Evolutionary conservation across 495 filamentous ascomycete genomes (phyloP).

Genomic region (Aspergillus sclerotiicarbonarius): DNA sequence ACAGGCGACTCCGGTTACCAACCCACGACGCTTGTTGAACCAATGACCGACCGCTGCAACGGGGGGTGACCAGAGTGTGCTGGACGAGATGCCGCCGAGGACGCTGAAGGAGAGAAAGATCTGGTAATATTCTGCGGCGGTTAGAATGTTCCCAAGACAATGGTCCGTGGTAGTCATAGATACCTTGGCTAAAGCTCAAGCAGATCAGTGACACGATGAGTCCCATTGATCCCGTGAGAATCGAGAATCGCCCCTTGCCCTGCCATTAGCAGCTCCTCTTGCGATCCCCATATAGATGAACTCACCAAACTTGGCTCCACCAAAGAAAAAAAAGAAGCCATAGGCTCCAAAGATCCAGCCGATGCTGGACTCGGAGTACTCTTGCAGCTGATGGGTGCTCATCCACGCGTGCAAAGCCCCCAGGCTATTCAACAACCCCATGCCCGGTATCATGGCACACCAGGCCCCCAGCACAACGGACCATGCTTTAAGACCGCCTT

Average conservation of each 20-base stretch:
- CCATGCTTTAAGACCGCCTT: slow-evolving; percentile 67
- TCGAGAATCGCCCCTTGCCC: slow-evolving; percentile 31
- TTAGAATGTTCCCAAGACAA: slow-evolving; percentile 37
- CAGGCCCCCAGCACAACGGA: slow-evolving; percentile 63
- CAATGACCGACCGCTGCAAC: slow-evolving; percentile 60
- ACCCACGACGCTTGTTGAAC: slow-evolving; percentile 66
- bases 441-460: slow-evolving; percentile 58
- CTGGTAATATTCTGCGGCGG: slow-evolving; percentile 37
- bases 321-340: slow-evolving; percentile 56
- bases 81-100: slow-evolving; percentile 33
- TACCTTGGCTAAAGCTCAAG: slow-evolving; percentile 1
- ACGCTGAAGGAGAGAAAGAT: slow-evolving; percentile 41
- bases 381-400: slow-evolving; percentile 54
- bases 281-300: not conserved
- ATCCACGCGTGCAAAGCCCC: slow-evolving; percentile 59
- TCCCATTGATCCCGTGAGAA: slow-evolving; percentile 32
- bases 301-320: slow-evolving; percentile 40
- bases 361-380: slow-evolving; percentile 55
- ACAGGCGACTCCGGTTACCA: slow-evolving; percentile 70
- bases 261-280: not conserved
- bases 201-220: slow-evolving; percentile 25
- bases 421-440: slow-evolving; percentile 67
- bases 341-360: slow-evolving; percentile 76
- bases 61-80: slow-evolving; percentile 61
- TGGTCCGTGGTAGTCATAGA: not conserved